These are phyloP conservation scores for Penicillium sp. DNA, from an alignment of 2,329 filamentous ascomycete species.

Conservation along the genomic window DNA sequence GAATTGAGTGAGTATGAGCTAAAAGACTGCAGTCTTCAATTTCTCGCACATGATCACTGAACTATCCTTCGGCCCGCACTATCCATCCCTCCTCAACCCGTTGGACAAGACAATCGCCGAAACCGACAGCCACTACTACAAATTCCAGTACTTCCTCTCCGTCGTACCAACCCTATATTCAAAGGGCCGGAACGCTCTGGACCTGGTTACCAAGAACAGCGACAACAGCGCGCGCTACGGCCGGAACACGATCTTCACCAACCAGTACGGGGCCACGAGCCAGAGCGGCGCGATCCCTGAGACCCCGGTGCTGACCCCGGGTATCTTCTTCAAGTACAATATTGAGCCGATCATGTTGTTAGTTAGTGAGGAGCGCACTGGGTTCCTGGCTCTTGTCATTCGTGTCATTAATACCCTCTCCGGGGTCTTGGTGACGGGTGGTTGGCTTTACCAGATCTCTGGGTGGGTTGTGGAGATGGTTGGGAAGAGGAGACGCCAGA, in stretches of 20 bases:
- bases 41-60: slow-evolving; percentile 97
- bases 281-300: slow-evolving; percentile 71
- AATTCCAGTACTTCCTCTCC: slow-evolving; percentile 97
- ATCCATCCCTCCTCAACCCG: slow-evolving; percentile 89
- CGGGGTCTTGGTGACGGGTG: slow-evolving; percentile 88
- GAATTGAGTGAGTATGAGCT: slow-evolving; percentile 8
- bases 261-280: slow-evolving; percentile 96
- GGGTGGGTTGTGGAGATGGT: slow-evolving; percentile 69
- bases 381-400: slow-evolving; percentile 74
- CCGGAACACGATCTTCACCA: slow-evolving; percentile 70
- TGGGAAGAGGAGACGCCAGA: slow-evolving; percentile 47
- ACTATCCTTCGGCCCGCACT: slow-evolving; percentile 95
- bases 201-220: slow-evolving; percentile 42
- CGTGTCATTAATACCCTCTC: slow-evolving; percentile 88
- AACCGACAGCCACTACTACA: slow-evolving; percentile 81
- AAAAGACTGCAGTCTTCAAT: slow-evolving; percentile 73
- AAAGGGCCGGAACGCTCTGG: slow-evolving; percentile 52
- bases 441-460: slow-evolving; percentile 86
- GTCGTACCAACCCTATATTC: slow-evolving; percentile 94
- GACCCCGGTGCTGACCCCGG: slow-evolving; percentile 68
- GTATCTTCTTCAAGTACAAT: slow-evolving; percentile 98
- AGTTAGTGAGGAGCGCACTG: slow-evolving; percentile 78
- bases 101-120: slow-evolving; percentile 86
- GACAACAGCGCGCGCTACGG: slow-evolving; percentile 36
- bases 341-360: slow-evolving; percentile 93